A percentile compares a stretch with the other conserved stretches of the same genome.
Evolutionary conservation across 1,284 basidiomycete genomes (phyloP).

Genomic region (Leucoagaricus sp.): DNA sequence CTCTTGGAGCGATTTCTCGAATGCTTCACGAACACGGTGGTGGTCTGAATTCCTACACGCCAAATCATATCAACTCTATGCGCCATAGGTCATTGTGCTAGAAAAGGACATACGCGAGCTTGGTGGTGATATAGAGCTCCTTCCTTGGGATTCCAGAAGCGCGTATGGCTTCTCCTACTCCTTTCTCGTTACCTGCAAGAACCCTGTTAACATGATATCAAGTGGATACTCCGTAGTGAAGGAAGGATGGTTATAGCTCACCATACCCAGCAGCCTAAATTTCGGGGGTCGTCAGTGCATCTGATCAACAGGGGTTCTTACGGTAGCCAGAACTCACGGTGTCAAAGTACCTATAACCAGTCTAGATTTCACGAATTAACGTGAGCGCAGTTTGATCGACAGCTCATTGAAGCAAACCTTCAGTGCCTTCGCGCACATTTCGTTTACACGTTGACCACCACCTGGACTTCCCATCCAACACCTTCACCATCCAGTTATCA

Average conservation of each 20-base stretch:
- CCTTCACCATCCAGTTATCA: constrained; percentile 22
- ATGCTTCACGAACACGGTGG: constrained; percentile 48
- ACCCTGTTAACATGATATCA: neutral
- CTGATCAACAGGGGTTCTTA: neutral
- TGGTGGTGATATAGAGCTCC: constrained; percentile 55
- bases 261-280: constrained; percentile 10
- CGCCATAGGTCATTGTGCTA: no score
- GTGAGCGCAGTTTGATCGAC: constrained; percentile 12
- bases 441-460: constrained; percentile 33
- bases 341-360: constrained; percentile 42
- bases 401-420: constrained; percentile 24
- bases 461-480: constrained; percentile 45
- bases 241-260: neutral
- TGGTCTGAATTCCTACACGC: constrained; percentile 34
- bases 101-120: constrained; percentile 32
- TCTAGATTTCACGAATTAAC: constrained; percentile 20
- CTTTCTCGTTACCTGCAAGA: constrained; percentile 43
- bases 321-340: constrained; percentile 34
- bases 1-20: constrained; percentile 56
- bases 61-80: no score
- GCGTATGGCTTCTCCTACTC: constrained; percentile 51
- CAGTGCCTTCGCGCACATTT: constrained; percentile 39
- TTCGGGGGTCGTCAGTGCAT: neutral
- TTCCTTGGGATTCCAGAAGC: constrained; percentile 45
- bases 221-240: neutral